Conservation (phyloP, 2,329 filamentous ascomycete species). For the Cordyceps javanica region DNA sequence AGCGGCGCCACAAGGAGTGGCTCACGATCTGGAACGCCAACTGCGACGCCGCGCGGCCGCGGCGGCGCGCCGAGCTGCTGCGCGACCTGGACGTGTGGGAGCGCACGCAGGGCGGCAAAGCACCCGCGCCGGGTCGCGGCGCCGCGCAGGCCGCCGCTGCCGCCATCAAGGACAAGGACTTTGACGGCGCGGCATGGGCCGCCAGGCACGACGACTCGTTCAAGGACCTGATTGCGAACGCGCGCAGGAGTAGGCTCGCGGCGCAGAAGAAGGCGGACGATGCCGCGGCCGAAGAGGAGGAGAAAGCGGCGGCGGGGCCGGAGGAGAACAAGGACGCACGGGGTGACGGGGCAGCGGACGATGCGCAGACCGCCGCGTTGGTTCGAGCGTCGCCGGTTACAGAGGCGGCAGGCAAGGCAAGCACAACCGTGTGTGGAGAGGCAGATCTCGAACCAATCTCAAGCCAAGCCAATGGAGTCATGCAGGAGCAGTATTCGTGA, state of each 20-base stretch:
- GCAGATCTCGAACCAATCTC: neutral
- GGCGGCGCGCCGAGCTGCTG: constrained; percentile 63
- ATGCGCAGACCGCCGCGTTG: neutral
- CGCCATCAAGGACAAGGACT: constrained; percentile 80
- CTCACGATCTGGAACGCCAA: constrained; percentile 95
- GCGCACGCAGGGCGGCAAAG: constrained; percentile 64
- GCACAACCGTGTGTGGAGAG: neutral
- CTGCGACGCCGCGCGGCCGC: constrained; percentile 74
- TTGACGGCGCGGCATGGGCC: constrained; percentile 74
- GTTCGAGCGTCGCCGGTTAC: neutral
- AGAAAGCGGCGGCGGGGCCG: neutral
- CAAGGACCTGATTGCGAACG: constrained; percentile 70
- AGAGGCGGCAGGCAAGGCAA: neutral
- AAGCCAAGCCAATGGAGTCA: neutral
- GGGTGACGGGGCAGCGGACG: neutral
- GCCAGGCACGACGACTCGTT: constrained; percentile 69
- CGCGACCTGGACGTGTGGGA: constrained; percentile 85
- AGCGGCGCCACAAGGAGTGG: constrained; percentile 85
- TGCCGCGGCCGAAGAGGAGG: constrained; percentile 15
- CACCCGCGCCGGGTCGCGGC: constrained; percentile 31
- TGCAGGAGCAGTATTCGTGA: neutral
- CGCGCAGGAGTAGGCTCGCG: constrained; percentile 50
- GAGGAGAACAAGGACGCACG: neutral
- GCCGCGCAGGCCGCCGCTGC: constrained; percentile 31
- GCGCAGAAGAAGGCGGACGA: constrained; percentile 27